Evolutionary conservation across 768 basidiomycete species (phyloP), one percentile per base, ranked within the genome.

Genomic region (Tricholoma saponaceum): DNA sequence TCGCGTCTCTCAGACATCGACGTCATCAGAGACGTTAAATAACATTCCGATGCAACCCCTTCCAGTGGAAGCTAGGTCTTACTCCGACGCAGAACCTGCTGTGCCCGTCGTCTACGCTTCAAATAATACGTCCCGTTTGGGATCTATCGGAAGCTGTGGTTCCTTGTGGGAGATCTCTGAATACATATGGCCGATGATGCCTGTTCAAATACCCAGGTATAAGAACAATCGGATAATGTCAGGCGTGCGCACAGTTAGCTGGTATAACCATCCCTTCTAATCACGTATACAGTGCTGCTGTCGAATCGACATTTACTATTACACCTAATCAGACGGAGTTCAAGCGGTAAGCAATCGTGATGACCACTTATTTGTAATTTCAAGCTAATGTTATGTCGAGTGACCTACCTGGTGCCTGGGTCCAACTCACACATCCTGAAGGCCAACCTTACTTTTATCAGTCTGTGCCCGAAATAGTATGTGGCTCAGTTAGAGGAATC

Each of bases 371-470:
- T 12, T 46, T 30, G 3, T 8, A 30, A 30, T 28, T n/a, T 25
- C 18, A 9, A 50, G 7, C 16, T n/a, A 30, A 50, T 50, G 25
- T 7, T 49, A 20, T 46, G 16, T 23, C n/a, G 10, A 57, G 56
- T 23, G 37, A 20, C 39, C 33, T 65, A 26, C 60, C 65, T 5
- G 25, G 33, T 13, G 72, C 64, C 14, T 75, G 74, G 74, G 37
- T 22, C n/a, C 60, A 46, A 55, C 33, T 67, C 47, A 60, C 51
- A 14, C 72, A 75, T 52, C 71, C 69, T 9, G 74, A 75, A 16
- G 64, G 61, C n/a, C 71, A 68, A 13, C 60, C 62, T 10, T 72
- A 69, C 39, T 76, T 70, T 52, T 65, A 64, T 28, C 54, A 75
- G 28, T 23, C 58, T 5, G 23, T 8, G 46, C 16, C 26, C 44